Base-by-base conservation (phyloP, 331 rosid genomes). In the Quercus tomentella region DNA sequence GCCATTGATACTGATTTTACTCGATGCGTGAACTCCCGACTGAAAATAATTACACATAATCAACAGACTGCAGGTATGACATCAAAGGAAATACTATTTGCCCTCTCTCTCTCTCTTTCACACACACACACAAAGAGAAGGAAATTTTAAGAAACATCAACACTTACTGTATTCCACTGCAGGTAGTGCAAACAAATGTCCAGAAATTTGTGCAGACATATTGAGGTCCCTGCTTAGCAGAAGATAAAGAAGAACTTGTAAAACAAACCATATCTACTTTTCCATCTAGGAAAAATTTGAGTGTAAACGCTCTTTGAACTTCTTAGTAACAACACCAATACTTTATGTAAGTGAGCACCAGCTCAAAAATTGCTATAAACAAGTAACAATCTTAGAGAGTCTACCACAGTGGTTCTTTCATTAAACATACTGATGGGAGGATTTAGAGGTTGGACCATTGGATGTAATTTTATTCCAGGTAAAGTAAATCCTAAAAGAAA, bases 121-220 rank as follows among this genome's bases (percentile, higher is more conserved):
- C 35, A 73, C 28, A 43, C 80, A 73, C 26, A 60, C 31, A 76
- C 26, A 73, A 43, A 49, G 60, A 72, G 71, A 76, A 73, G 43
- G 43, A 76, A 56, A 31, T 12, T 82, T 70, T 58, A 56, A 79
- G 71, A 58, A 35, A 54, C 63, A 67, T 45, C 60, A 81, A 45
- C 23, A 90, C 98, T 95, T 90, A 95, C 99, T 95, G 99, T 77
- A 95, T 95, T 83, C 99, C 99, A 88, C 99, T 84, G 73, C 99
- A 95, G 86, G 88, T 89, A 69, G 93, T 93, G 93, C 98, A 95
- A 83, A 95, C 88, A 89, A 95, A 95, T 14, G 97, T 95, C 97
- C 98, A 93, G 91, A 91, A 95, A 87, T 91, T 93, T 30, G 97
- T 93, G 94, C 98, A 95, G 33, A 93, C 99, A 89, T 95, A 95